Conservation (phyloP, 1,284 basidiomycete genomes). For the Chondrostereum purpureum region DNA sequence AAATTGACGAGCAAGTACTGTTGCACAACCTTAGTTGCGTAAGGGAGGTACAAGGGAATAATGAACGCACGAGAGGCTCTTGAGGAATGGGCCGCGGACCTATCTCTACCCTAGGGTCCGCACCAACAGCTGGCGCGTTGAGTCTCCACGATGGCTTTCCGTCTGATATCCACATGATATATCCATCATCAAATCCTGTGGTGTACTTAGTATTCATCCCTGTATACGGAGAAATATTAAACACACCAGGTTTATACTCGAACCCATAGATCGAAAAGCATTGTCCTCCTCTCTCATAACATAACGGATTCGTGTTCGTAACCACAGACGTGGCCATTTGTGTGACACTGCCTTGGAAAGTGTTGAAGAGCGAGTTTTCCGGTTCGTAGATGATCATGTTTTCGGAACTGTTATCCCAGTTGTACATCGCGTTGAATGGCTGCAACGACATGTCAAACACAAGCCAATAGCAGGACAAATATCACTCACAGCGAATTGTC, state of each 20-base stretch:
- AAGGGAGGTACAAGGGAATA: not conserved
- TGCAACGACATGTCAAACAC: slow-evolving; percentile 16
- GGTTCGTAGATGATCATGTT: slow-evolving; percentile 39
- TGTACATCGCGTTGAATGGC: slow-evolving; percentile 39
- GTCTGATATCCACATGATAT: slow-evolving; percentile 56
- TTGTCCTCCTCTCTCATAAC: slow-evolving; percentile 36
- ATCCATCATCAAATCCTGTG: slow-evolving; percentile 30
- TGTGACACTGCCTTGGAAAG: slow-evolving; percentile 45
- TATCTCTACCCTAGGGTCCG: slow-evolving; percentile 45
- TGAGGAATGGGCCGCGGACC: slow-evolving; percentile 52
- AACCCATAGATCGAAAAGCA: slow-evolving; percentile 56
- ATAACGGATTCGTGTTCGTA: slow-evolving; percentile 29
- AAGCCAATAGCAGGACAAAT: slow-evolving; percentile 5
- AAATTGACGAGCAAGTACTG: slow-evolving; percentile 37
- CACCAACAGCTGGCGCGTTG: slow-evolving; percentile 45
- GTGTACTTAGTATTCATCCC: not conserved
- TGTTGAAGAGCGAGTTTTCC: slow-evolving; percentile 37
- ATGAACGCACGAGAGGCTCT: slow-evolving; percentile 50
- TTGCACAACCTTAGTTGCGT: not conserved
- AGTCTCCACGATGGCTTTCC: slow-evolving; percentile 53
- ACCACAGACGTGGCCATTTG: slow-evolving; percentile 43
- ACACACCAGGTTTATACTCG: slow-evolving; percentile 32
- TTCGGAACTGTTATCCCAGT: slow-evolving; percentile 37
- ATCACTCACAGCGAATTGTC: slow-evolving; percentile 42
- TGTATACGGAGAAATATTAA: not conserved